Evolutionary conservation across 1,284 basidiomycete species (phyloP), one percentile per base, ranked within the genome.

Genomic region (Apiotrichum siamense): DNA sequence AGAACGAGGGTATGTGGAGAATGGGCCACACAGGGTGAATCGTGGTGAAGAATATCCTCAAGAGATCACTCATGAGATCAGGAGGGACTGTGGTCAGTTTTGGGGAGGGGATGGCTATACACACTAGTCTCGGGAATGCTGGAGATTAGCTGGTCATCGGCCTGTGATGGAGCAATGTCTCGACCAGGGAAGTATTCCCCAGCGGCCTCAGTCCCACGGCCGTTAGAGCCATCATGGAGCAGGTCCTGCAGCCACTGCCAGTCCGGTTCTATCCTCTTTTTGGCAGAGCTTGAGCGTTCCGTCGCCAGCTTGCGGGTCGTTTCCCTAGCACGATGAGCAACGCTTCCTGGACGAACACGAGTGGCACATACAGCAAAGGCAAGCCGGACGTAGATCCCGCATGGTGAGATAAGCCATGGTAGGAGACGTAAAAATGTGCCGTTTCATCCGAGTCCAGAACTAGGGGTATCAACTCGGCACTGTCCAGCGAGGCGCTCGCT

Each of bases 21-120:
- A 59, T 55, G 7, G 57, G 57, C 57, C 57, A 59, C 11, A 47
- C 42, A 2, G 54, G 57, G 27, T 59, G 54, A 11, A 59, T 41
- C n/a, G 47, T 47, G 3, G 37, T 44, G 51, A 59, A 59, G 38
- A 55, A 55, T 21, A 55, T 49, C 23, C 47, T n/a, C 7, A 52
- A 32, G 20, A 51, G 33, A 20, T 49, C 49, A 21, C 42, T 50
- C 49, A 55, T 40, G 12, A 55, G 31, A 23, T 55, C 53, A 12
- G 45, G 40, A 0, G 53, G 53, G 13, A 55, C 47, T 49, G 31
- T 4, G 12, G 44, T 21, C 9, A 21, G 44, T n/a, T 29, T 12
- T 17, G 15, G 3, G n/a, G 7, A 4, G 1, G 13, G 0, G 4
- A 23, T n/a, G 6, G 9, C 10, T 15, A 4, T 12, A 27, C 40